Percentiles rank a stretch among this genome's conserved stretches.
phyloP scores from a whole-genome alignment of 306 rosid genomes.

The Vigna mungo region DNA sequence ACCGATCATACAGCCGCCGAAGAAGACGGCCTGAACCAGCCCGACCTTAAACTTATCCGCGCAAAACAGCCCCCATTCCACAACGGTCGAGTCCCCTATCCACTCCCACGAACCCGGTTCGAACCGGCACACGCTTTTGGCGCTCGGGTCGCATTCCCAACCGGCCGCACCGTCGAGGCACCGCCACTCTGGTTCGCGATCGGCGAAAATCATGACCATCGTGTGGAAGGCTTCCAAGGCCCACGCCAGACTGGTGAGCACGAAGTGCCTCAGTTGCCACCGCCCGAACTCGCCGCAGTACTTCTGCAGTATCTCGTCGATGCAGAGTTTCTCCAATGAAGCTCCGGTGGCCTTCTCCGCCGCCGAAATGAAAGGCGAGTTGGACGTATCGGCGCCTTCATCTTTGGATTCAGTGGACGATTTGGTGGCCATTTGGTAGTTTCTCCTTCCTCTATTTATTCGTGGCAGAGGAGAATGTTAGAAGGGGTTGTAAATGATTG shows the following conservation, averaged over 20 bases:
- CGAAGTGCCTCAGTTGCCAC: slow-evolving; percentile 86
- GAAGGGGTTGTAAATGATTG: neutral
- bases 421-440: slow-evolving; percentile 35
- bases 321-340: slow-evolving; percentile 50
- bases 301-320: slow-evolving; percentile 76
- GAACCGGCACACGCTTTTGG: slow-evolving; percentile 52
- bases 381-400: slow-evolving; percentile 11
- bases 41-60: slow-evolving; percentile 83
- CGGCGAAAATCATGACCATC: slow-evolving; percentile 94
- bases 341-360: neutral
- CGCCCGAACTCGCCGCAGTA: slow-evolving; percentile 89
- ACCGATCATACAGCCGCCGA: slow-evolving; percentile 98
- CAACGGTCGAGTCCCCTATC: slow-evolving; percentile 70
- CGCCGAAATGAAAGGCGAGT: slow-evolving; percentile 50
- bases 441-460: neutral
- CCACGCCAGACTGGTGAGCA: slow-evolving; percentile 87
- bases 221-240: slow-evolving; percentile 92
- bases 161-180: slow-evolving; percentile 43
- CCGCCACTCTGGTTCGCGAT: slow-evolving; percentile 70
- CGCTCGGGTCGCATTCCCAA: slow-evolving; percentile 46
- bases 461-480: neutral
- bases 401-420: neutral
- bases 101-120: slow-evolving; percentile 78
- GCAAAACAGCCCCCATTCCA: slow-evolving; percentile 80
- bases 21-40: slow-evolving; percentile 84